Base-by-base conservation (phyloP, 176 grass and related monocot genomes). In the Oryza nivara region DNA sequence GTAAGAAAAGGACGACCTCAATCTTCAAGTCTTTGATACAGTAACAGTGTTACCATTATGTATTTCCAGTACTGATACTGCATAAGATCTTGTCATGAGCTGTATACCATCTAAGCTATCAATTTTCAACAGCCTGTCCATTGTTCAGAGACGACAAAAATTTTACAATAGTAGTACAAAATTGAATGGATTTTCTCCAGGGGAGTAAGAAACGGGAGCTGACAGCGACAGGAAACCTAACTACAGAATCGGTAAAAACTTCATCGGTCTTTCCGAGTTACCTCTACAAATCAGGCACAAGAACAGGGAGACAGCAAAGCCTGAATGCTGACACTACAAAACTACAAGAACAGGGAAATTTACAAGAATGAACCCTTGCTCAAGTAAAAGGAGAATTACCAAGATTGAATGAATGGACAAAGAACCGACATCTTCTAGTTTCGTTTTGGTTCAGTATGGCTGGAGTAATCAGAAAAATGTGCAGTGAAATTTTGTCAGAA, bases 211-310 rank as follows among this genome's bases (percentile, higher is more conserved):
- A 69, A 70, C 46, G 56, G 56, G 46, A 35, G 56, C 23, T 69
- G 74, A 86, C 20, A 28, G 63, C 17, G 88, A 83, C 80, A 63
- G 65, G 40, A 51, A 86, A 75, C 80, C 84, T 83, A 83, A 67
- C 77, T 44, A 41, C 28, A 43, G n/a, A 60, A 64, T 30, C 30
- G 46, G 47, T 67, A 44, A 54, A 28, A 16, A 19, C 35, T n/a
- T 5, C 72, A 30, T 16, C 30, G 23, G 11, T 26, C 49, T 22
- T 69, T 82, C n/a, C 26, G 10, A 60, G 67, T 23, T 47, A 54
- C 72, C 30, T 38, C 67, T 68, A 20, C 26, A 83, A 32, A 85
- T 65, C 47, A 60, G 71, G 38, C 81, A 60, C 70, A 15, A 46
- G 87, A 80, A 41, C 22, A 26, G 64, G 56, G 58, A 40, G 74